Evolutionary conservation across 1,284 basidiomycete species (phyloP), one percentile per base, ranked within the genome.

Genomic region (Heterobasidion occidentale): DNA sequence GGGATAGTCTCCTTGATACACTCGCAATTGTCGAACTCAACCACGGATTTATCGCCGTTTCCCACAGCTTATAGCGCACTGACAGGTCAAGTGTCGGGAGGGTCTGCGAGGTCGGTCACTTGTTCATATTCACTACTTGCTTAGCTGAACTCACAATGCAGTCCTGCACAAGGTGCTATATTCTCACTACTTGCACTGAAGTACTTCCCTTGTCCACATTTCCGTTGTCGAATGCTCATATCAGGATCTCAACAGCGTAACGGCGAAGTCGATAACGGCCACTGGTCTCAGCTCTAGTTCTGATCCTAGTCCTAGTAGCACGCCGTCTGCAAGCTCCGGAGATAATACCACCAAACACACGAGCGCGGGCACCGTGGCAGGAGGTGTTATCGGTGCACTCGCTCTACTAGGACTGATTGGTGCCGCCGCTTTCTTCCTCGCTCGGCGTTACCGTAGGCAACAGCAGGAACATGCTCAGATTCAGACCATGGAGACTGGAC

Each of bases 161-260:
- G 60, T 45, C 60, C 60, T 14, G 60, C 59, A 2, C 59, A 60
- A 38, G 60, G 60, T 35, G 60, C 60, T 6, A 46, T 61, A 47
- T 61, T 52, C 42, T 59, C 60, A 5, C 60, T 54, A 42, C 54
- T 61, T n/a, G 60, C 56, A 34, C 45, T 60, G 7, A 60, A 52
- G 60, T 60, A n/a, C 9, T 6, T 4, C 17, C 8, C 2, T 14
- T 52, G 53, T 45, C 11, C 11, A 2, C 9, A 11, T 36, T 17
- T 35, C 9, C 12, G 15, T 35, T 27, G 27, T 27, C 27, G 27
- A 51, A 14, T 15, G 34, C 35, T 35, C 7, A n/a, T 33, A 9
- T 36, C 19, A 36, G 50, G 35, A 36, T 36, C 27, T 36, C 12
- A 11, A 42, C 38, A 51, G 50, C 33, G 50, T 51, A 15, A n/a